Base-by-base conservation (phyloP, 31 red algal genomes). In the Odonthalia washingtoniensis region DNA sequence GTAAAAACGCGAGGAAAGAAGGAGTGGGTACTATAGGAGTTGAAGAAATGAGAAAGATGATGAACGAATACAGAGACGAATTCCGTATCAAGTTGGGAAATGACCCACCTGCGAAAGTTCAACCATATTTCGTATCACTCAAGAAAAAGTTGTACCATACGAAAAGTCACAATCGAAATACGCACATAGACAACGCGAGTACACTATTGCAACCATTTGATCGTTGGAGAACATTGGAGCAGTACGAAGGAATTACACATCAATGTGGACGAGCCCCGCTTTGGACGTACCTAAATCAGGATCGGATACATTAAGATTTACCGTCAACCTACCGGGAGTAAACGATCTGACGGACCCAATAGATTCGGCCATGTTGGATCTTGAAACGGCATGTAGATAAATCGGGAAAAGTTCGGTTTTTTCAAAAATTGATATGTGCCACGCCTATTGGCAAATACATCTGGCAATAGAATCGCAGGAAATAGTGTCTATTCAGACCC, bases 401-500 rank as follows among this genome's bases (percentile, higher is more conserved):
- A 21, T 57, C 9, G n/a, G 21, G 9, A 21, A 21, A 9, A 57
- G 33, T 40, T 26, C 32, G 21, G 17, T 88, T 78, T 45, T 34
- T 43, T n/a, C n/a, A n/a, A 78, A 77, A 3, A 66, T 77, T n/a
- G n/a, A n/a, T n/a, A n/a, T n/a, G n/a, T n/a, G n/a, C n/a, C n/a
- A n/a, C n/a, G n/a, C n/a, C n/a, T n/a, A n/a, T n/a, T n/a, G n/a
- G n/a, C n/a, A n/a, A n/a, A n/a, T n/a, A n/a, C n/a, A n/a, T n/a
- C n/a, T n/a, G n/a, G n/a, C n/a, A n/a, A n/a, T n/a, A n/a, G n/a
- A n/a, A n/a, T n/a, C n/a, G n/a, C n/a, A n/a, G 46, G 0, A 88
- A 26, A 61, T 64, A 34, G 24, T 88, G 1, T 40, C 57, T 14
- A 78, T 88, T 24, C 85, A 78, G 53, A 88, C 43, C 5, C 49